A percentile compares a stretch with the other conserved stretches of the same genome.
These are phyloP conservation scores for Pythium insidiosum DNA, from an alignment of 352 stramenopile species.

Conservation along the genomic window DNA sequence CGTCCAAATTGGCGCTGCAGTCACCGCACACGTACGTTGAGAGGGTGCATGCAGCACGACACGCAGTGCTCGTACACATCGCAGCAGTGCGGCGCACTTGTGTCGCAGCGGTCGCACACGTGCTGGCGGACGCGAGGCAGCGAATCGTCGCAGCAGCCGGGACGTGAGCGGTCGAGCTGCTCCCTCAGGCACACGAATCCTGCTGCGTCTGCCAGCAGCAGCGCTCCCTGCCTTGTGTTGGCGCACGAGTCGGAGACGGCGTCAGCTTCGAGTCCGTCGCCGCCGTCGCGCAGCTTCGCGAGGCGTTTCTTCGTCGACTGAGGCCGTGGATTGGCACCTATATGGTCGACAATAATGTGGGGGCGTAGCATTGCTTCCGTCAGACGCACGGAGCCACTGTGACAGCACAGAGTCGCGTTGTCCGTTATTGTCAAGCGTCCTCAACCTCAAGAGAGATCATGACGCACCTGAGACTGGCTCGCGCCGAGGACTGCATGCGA, in stretches of 20 bases:
- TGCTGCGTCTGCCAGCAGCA: slow-evolving; percentile 44
- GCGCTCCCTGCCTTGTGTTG: slow-evolving; percentile 50
- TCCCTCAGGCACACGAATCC: slow-evolving; percentile 42
- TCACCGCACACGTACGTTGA: slow-evolving; percentile 32
- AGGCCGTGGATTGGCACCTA: slow-evolving; percentile 9
- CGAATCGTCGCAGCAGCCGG: slow-evolving; percentile 54
- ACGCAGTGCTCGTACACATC: slow-evolving; percentile 63
- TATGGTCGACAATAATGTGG: slow-evolving; percentile 50
- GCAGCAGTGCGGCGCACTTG: slow-evolving; percentile 60
- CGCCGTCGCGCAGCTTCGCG: slow-evolving; percentile 33
- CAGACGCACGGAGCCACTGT: slow-evolving; percentile 31
- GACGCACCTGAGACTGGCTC: slow-evolving; percentile 4
- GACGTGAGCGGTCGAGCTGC: slow-evolving; percentile 27
- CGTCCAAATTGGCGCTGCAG: neutral
- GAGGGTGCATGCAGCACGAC: slow-evolving; percentile 74
- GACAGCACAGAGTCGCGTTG: too few species aligned
- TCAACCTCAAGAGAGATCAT: too few species aligned
- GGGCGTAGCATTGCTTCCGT: slow-evolving; percentile 50
- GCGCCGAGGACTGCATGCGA: slow-evolving; percentile 10
- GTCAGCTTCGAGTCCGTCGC: slow-evolving; percentile 38
- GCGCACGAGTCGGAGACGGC: slow-evolving; percentile 23
- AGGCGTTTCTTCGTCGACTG: slow-evolving; percentile 30
- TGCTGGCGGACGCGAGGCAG: slow-evolving; percentile 50
- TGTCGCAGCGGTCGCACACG: slow-evolving; percentile 55
- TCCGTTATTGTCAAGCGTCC: too few species aligned